Evolutionary conservation across 108 stramenopile species (phyloP).

Genomic region (Fistulifera pelliculosa): DNA sequence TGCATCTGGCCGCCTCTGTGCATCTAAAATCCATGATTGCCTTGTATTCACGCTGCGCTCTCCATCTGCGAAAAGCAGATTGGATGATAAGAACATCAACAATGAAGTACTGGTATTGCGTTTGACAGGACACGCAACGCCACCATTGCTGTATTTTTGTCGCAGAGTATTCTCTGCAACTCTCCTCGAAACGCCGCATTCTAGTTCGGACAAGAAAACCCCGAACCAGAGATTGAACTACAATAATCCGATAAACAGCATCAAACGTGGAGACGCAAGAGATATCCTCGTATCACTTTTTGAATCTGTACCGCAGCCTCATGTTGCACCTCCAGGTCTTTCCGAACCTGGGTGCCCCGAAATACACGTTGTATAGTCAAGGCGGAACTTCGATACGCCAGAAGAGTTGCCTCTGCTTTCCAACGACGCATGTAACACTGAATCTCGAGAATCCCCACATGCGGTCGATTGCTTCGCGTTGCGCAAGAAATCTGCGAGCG

Average conservation of each 20-base stretch:
- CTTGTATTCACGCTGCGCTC: neutral
- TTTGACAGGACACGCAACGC: too few relatives aligned
- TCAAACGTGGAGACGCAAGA: conserved; percentile 56
- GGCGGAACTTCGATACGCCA: conserved; percentile 41
- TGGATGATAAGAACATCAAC: conserved; percentile 17
- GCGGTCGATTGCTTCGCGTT: conserved; percentile 47
- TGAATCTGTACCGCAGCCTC: conserved; percentile 61
- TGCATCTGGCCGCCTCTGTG: conserved; percentile 34
- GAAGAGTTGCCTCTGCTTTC: conserved; percentile 47
- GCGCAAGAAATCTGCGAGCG: conserved; percentile 56
- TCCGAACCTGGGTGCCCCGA: conserved; percentile 59
- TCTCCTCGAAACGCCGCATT: conserved; percentile 13
- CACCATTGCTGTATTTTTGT: too few relatives aligned
- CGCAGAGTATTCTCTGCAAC: conserved; percentile 19
- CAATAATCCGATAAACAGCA: conserved; percentile 45
- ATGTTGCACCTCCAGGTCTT: conserved; percentile 37
- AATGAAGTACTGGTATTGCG: neutral
- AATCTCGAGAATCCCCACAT: conserved; percentile 66
- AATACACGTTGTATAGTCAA: conserved; percentile 50
- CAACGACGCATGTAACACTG: conserved; percentile 71
- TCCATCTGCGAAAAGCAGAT: conserved; percentile 27
- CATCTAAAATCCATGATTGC: conserved; percentile 26
- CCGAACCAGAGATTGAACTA: conserved; percentile 49
- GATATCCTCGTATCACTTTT: conserved; percentile 52
- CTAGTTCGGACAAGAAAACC: conserved; percentile 1